Base-by-base conservation (phyloP, 192 early-diverging fungal genomes). In the Backusella tuberculispora region DNA sequence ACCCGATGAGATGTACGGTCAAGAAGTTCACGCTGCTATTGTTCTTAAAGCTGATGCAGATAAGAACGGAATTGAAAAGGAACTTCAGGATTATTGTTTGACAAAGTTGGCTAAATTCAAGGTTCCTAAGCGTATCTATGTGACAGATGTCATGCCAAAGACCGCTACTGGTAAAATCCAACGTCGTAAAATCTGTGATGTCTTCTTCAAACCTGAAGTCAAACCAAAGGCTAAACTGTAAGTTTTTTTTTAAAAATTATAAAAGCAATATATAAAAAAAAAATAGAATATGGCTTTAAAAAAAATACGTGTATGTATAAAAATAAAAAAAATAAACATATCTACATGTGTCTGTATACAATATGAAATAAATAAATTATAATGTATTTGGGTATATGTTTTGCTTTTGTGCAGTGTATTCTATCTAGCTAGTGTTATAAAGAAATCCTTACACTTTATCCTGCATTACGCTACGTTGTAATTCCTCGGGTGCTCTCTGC, bases 1-100 rank as follows among this genome's bases (percentile, higher is more conserved):
- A 6, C 77, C 85, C 0, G 88, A 91, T 80, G 81, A 89, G n/a
- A 89, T 92, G 80, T 94, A 93, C 71, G 93, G 93, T 44, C 93
- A 94, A 79, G 94, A 94, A 72, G 90, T 95, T 38, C 90, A 94
- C 78, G 91, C 90, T 2, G 88, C 90, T 0, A 86, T 94, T 29
- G 87, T 93, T 19, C 81, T 90, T 42, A 88, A 86, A 73, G 72
- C 43, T 24, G 77, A 37, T 26, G 77, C 45, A 60, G 71, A 74
- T 48, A 13, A 13, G 0, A 60, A 45, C 1, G 41, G 21, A 13
- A 64, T 90, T 19, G 88, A 87, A 7, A 83, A 83, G 53, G 83
- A 86, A 19, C 70, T 93, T 47, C 72, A 76, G 40, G 50, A 73
- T 60, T 92, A 84, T 76, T 85, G 83, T 76, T 67, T 14, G n/a